These are phyloP conservation scores for Decorospora gaudefroyi DNA, from an alignment of 2,329 filamentous ascomycete genomes.

Conservation along the genomic window DNA sequence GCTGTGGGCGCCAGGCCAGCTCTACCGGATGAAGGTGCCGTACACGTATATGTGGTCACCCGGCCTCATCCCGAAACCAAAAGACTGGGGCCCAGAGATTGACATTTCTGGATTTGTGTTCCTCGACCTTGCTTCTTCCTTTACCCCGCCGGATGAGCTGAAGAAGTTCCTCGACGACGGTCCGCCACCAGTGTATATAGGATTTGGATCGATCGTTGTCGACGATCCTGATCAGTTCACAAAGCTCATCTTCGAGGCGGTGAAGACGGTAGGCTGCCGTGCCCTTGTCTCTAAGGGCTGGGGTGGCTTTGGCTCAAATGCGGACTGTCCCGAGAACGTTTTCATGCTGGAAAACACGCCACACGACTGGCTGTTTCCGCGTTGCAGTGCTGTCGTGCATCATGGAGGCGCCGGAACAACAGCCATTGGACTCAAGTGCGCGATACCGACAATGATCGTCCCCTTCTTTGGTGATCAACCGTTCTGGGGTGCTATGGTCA, in stretches of 20 bases:
- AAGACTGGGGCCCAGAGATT: constrained; percentile 70
- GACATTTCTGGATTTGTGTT: constrained; percentile 81
- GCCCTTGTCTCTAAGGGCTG: constrained; percentile 76
- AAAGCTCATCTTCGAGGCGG: constrained; percentile 70
- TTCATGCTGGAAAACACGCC: constrained; percentile 75
- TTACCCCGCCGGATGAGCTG: constrained; percentile 62
- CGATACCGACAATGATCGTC: constrained; percentile 73
- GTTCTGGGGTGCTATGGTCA: constrained; percentile 76
- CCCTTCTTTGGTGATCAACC: constrained; percentile 81
- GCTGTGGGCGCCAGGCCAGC: constrained; percentile 74
- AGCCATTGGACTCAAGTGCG: constrained; percentile 72
- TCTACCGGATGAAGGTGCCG: constrained; percentile 74
- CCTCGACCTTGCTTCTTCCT: constrained; percentile 67
- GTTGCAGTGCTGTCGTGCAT: constrained; percentile 68
- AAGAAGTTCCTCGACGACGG: constrained; percentile 43
- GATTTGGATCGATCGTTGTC: constrained; percentile 76
- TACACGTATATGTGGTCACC: constrained; percentile 72
- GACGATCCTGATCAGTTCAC: constrained; percentile 72
- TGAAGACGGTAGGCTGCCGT: constrained; percentile 67
- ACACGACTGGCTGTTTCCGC: constrained; percentile 77
- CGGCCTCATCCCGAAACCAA: constrained; percentile 66
- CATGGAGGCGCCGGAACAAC: constrained; percentile 80
- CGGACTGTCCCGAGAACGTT: constrained; percentile 59
- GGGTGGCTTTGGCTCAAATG: constrained; percentile 68
- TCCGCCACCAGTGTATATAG: constrained; percentile 70